Evolutionary conservation across 495 filamentous ascomycete species (phyloP).

Genomic region (Immersiella caudata): DNA sequence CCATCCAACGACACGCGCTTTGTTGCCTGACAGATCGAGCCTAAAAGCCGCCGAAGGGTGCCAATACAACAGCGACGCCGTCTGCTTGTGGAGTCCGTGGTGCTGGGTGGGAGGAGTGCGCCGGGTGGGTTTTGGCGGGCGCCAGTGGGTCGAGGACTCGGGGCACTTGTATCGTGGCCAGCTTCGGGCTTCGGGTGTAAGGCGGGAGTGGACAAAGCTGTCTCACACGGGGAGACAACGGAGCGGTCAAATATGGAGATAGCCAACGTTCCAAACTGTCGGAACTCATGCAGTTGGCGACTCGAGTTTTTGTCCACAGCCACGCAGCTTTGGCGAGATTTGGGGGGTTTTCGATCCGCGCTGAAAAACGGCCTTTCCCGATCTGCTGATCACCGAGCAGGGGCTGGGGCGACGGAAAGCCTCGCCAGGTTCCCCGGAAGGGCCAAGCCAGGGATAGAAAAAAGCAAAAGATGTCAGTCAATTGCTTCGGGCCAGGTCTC

Average conservation of each 20-base stretch:
- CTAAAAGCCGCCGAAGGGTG: conserved; percentile 15
- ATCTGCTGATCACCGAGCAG: conserved; percentile 22
- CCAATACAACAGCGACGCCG: conserved; percentile 14
- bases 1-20: conserved; percentile 3
- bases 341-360: conserved; percentile 16
- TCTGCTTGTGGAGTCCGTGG: background rate
- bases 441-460: conserved; percentile 15
- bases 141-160: background rate
- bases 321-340: conserved; percentile 27
- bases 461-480: conserved; percentile 19
- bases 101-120: background rate
- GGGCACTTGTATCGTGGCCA: background rate
- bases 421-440: conserved; percentile 12
- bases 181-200: background rate
- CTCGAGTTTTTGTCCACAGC: conserved; percentile 15
- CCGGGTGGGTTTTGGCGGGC: background rate
- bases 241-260: conserved; percentile 12
- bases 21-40: conserved; percentile 12
- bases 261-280: conserved; percentile 14
- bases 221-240: conserved; percentile 12
- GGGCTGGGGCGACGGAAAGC: conserved; percentile 18
- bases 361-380: conserved; percentile 19
- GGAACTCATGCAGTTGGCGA: conserved; percentile 9
- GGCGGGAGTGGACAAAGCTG: background rate
- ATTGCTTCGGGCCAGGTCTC: conserved; percentile 14